Conservation (phyloP, 495 filamentous ascomycete genomes). For the Penicillium parvum region DNA sequence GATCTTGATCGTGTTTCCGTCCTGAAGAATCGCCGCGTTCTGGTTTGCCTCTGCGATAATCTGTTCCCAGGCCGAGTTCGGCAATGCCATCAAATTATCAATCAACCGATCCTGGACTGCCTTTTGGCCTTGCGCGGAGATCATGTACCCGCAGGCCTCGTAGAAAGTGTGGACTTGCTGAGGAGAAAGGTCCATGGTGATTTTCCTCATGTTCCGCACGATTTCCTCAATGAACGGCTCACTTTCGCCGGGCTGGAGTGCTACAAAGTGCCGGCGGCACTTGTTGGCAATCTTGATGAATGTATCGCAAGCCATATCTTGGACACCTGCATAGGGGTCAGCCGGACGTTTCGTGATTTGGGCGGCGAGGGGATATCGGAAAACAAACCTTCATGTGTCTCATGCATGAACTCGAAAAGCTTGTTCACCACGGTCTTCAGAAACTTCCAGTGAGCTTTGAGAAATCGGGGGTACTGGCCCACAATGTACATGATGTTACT, state of each 20-base stretch:
- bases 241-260: constrained; percentile 85
- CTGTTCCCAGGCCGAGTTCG: constrained; percentile 90
- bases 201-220: constrained; percentile 88
- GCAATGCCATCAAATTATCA: constrained; percentile 85
- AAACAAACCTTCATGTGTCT: constrained; percentile 86
- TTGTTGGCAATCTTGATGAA: constrained; percentile 99
- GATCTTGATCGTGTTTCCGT: constrained; percentile 92
- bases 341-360: constrained; percentile 2
- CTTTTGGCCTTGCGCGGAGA: constrained; percentile 93
- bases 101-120: constrained; percentile 85
- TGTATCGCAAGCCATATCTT: constrained; percentile 99
- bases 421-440: constrained; percentile 99
- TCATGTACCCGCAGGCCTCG: constrained; percentile 99
- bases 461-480: constrained; percentile 93
- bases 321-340: constrained; percentile 64
- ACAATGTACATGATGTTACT: constrained; percentile 99
- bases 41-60: constrained; percentile 84
- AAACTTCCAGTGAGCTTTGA: constrained; percentile 99
- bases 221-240: constrained; percentile 99
- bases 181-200: constrained; percentile 88
- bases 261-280: constrained; percentile 95
- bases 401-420: constrained; percentile 99
- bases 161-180: constrained; percentile 99
- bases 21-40: constrained; percentile 77
- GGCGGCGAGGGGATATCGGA: background rate